Evolutionary conservation across 257 asterid genomes (phyloP).

Genomic region (Petunia axillaris): DNA sequence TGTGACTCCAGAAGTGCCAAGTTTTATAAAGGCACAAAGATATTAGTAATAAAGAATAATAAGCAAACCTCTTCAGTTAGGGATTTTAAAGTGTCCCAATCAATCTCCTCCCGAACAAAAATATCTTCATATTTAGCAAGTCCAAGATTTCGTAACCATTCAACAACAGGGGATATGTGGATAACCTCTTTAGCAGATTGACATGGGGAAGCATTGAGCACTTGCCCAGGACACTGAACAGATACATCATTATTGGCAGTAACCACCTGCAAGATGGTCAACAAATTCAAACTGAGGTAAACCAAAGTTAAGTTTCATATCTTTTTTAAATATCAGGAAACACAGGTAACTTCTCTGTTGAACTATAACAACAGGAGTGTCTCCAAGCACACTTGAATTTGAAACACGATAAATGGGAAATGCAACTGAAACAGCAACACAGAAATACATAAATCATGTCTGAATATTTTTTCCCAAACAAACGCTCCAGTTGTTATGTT

Average conservation of each 20-base stretch:
- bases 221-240: conserved; percentile 64
- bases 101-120: conserved; percentile 76
- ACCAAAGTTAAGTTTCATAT: not conserved
- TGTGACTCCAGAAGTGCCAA: not conserved
- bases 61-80: conserved; percentile 82
- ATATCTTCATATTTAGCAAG: conserved; percentile 77
- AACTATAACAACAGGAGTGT: conserved; percentile 3
- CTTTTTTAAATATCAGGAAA: conserved; percentile 20
- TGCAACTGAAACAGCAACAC: not conserved
- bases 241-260: conserved; percentile 39
- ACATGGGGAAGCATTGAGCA: conserved; percentile 63
- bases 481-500: not conserved
- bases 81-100: conserved; percentile 79
- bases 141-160: conserved; percentile 78
- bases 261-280: conserved; percentile 52
- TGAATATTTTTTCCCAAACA: not conserved
- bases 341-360: not conserved
- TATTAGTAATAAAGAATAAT: conserved; percentile 4
- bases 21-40: not conserved
- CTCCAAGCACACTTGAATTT: conserved; percentile 13
- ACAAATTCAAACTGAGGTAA: not conserved
- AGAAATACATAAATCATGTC: conserved; percentile 1
- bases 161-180: conserved; percentile 56
- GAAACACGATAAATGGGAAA: not conserved
- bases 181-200: conserved; percentile 42